These are phyloP conservation scores for Aspergillus sclerotioniger DNA, from an alignment of 495 filamentous ascomycete species.

Conservation along the genomic window DNA sequence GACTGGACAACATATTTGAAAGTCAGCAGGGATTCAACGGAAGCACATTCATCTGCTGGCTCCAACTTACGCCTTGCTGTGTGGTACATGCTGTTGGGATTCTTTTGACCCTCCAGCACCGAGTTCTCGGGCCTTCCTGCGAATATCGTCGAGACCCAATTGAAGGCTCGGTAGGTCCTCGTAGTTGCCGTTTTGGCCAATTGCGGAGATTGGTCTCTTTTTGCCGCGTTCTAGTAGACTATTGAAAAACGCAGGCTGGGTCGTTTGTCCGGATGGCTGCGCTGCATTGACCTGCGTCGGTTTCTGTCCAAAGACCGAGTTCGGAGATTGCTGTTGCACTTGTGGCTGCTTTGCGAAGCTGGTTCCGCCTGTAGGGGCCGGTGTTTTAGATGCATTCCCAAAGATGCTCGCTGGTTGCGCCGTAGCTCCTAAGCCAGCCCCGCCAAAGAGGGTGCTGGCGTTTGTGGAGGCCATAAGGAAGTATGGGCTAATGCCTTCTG, in stretches of 20 bases:
- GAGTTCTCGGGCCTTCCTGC: slow-evolving; percentile 76
- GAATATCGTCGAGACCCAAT: slow-evolving; percentile 81
- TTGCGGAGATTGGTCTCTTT: slow-evolving; percentile 43
- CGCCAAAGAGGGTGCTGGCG: slow-evolving; percentile 37
- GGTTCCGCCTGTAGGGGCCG: slow-evolving; percentile 25
- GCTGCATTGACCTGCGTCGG: slow-evolving; percentile 21
- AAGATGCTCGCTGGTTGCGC: slow-evolving; percentile 27
- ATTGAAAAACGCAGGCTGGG: slow-evolving; percentile 77
- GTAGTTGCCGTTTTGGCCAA: slow-evolving; percentile 40
- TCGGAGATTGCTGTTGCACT: slow-evolving; percentile 36
- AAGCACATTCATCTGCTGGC: neutral
- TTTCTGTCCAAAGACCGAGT: slow-evolving; percentile 33
- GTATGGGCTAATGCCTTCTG: slow-evolving; percentile 6
- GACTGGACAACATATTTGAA: slow-evolving; percentile 35
- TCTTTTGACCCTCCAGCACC: slow-evolving; percentile 52
- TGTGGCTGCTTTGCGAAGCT: slow-evolving; percentile 31
- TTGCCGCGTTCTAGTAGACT: slow-evolving; percentile 75
- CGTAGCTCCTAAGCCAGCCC: slow-evolving; percentile 30
- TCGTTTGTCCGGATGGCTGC: slow-evolving; percentile 28
- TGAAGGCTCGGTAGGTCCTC: slow-evolving; percentile 61
- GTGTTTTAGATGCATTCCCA: slow-evolving; percentile 26
- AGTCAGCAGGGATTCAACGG: neutral
- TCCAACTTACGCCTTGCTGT: slow-evolving; percentile 62
- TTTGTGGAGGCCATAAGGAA: slow-evolving; percentile 26
- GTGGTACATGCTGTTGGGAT: slow-evolving; percentile 42